Evolutionary conservation across 768 basidiomycete species (phyloP).

Genomic region (Boletus bicolor): DNA sequence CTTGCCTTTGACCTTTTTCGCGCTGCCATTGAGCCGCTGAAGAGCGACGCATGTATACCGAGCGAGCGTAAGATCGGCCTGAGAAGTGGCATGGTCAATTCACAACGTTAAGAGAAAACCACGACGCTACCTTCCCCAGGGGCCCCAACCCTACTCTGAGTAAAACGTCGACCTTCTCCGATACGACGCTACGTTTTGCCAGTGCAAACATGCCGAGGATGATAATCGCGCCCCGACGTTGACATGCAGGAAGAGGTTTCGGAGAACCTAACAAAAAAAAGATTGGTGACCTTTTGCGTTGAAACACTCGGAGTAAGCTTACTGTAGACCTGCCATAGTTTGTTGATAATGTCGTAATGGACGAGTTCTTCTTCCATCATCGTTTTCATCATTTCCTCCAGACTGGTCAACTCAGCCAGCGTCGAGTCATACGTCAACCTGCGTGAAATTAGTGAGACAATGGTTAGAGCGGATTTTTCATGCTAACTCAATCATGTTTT

Average conservation of each 20-base stretch:
- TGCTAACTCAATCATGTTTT: constrained; percentile 93
- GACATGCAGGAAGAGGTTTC: constrained; percentile 70
- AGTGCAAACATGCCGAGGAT: constrained; percentile 96
- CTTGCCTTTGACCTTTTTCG: constrained; percentile 94
- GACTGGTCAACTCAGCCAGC: constrained; percentile 89
- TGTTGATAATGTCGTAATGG: constrained; percentile 79
- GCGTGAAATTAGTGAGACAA: not conserved
- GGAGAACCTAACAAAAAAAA: constrained; percentile 54
- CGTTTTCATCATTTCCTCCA: constrained; percentile 95
- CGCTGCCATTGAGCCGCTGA: constrained; percentile 88
- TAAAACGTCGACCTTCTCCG: constrained; percentile 79
- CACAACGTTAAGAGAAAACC: not conserved
- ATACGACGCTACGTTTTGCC: constrained; percentile 73
- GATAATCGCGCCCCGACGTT: constrained; percentile 93
- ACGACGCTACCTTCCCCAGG: constrained; percentile 64
- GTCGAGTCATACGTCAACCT: constrained; percentile 92
- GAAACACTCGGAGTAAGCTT: constrained; percentile 26
- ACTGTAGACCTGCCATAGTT: constrained; percentile 98
- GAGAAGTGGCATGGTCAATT: constrained; percentile 1
- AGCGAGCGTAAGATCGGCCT: constrained; percentile 88
- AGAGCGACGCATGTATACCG: constrained; percentile 92
- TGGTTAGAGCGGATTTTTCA: not conserved
- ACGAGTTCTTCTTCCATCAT: constrained; percentile 91
- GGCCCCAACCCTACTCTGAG: constrained; percentile 84
- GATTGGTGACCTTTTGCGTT: not conserved